Evolutionary conservation across 2,329 filamentous ascomycete species (phyloP), one percentile per base, ranked within the genome.

Genomic region (Aureobasidium melanogenum): DNA sequence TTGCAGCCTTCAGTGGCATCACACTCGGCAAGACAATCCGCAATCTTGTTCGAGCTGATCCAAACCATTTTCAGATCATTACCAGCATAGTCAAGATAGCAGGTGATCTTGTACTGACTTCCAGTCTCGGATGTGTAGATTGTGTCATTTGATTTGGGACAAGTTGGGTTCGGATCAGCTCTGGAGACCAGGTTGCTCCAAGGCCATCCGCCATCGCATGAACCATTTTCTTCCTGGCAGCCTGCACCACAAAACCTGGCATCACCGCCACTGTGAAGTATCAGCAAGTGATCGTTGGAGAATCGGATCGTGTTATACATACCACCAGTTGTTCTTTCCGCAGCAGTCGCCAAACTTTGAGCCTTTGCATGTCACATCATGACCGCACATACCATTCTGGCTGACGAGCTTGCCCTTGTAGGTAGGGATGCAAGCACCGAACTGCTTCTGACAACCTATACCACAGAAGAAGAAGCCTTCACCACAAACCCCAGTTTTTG

Each of bases 31-130:
- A 63, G 55, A 41, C 62, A 63, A 24, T 54, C 62, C 17, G 46
- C 48, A 46, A 63, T 62, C 32, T 39, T 62, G 39, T 57, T 60
- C 12, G 58, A 60, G 58, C 26, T n/a, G 30, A 63, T 63, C 30
- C 62, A 62, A 17, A 62, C 57, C 43, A 41, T 61, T 9, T 46
- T 44, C 52, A 70, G 57, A 55, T 70, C 67, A 28, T 66, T 67
- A 10, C 64, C 67, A n/a, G 61, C 34, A 52, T 69, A 66, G 34
- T 70, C 69, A 19, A 67, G 64, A 32, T 57, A 63, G 61, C 69
- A 71, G 38, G 68, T 66, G 51, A 71, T 65, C 22, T 64, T 24
- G 55, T 66, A 70, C 14, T 60, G 48, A 6, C 64, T 61, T n/a
- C 66, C 66, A 34, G 56, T 67, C n/a, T 61, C 26, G 3, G 63